A percentile compares a stretch with the other conserved stretches of the same genome.
These are phyloP conservation scores for Halocafeteria seosinensis DNA, from an alignment of 108 stramenopile species.

Conservation along the genomic window DNA sequence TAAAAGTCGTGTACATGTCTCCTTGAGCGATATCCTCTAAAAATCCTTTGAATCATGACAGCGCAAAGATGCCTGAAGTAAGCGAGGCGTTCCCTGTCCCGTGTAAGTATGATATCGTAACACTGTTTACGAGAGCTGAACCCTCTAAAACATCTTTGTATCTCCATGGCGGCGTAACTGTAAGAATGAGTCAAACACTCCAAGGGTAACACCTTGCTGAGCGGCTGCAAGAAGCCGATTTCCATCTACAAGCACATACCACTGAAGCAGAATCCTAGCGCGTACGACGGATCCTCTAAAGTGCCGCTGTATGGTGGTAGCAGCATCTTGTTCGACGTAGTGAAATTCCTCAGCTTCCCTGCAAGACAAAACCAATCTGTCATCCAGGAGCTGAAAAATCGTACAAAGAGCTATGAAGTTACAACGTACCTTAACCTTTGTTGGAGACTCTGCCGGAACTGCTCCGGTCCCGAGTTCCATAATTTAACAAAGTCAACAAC, in stretches of 20 bases:
- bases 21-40: neutral
- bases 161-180: neutral
- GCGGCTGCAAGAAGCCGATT: neutral
- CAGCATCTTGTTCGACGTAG: neutral
- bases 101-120: neutral
- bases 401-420: no score
- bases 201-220: neutral
- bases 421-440: no score
- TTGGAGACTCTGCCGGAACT: no score
- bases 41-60: neutral
- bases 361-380: no score
- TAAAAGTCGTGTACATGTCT: neutral
- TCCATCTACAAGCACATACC: neutral
- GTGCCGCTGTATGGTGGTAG: neutral
- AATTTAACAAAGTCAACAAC: no score
- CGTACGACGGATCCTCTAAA: neutral
- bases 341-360: neutral
- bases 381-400: no score
- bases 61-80: neutral
- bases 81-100: neutral
- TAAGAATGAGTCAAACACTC: no score
- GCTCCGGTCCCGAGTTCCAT: no score
- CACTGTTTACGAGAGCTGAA: neutral
- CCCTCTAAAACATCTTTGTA: neutral
- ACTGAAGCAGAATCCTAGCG: neutral